A percentile compares a stretch with the other conserved stretches of the same genome.
Evolutionary conservation across 306 rosid genomes (phyloP).

Genomic region (Rosa persica): DNA sequence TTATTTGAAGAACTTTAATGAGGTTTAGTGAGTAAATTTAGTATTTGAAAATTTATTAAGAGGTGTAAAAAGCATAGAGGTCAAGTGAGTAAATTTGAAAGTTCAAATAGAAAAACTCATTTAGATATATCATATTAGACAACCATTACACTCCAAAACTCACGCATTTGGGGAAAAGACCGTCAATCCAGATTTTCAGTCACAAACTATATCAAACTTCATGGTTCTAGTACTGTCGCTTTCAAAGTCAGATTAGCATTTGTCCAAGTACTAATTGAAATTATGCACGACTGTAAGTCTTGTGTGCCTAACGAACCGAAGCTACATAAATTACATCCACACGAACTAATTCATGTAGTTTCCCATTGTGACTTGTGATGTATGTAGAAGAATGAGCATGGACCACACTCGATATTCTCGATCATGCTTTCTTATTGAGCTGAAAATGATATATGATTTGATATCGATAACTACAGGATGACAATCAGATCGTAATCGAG

Average conservation of each 20-base stretch:
- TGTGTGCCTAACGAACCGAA: not conserved
- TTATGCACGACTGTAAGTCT: not conserved
- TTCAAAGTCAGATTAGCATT: slow-evolving; percentile 27
- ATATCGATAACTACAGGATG: not conserved
- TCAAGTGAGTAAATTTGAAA: too few species aligned
- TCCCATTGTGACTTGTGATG: slow-evolving; percentile 19
- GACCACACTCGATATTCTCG: slow-evolving; percentile 17
- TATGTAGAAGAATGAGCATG: not conserved
- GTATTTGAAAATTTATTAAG: too few species aligned
- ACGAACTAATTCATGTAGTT: not conserved
- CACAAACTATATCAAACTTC: not conserved
- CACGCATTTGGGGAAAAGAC: too few species aligned
- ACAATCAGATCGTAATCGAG: not conserved
- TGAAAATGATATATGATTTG: not conserved
- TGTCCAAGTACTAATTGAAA: slow-evolving; percentile 14
- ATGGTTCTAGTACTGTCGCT: slow-evolving; percentile 28
- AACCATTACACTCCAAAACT: too few species aligned
- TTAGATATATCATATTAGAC: too few species aligned
- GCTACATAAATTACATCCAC: slow-evolving; percentile 9
- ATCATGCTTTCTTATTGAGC: not conserved
- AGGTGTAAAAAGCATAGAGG: too few species aligned
- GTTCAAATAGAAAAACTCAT: too few species aligned
- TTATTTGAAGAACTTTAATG: too few species aligned
- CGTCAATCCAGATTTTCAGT: not conserved
- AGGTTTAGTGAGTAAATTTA: too few species aligned